Conservation (phyloP, 192 early-diverging fungal genomes). For the Backusella tarrabulga region DNA sequence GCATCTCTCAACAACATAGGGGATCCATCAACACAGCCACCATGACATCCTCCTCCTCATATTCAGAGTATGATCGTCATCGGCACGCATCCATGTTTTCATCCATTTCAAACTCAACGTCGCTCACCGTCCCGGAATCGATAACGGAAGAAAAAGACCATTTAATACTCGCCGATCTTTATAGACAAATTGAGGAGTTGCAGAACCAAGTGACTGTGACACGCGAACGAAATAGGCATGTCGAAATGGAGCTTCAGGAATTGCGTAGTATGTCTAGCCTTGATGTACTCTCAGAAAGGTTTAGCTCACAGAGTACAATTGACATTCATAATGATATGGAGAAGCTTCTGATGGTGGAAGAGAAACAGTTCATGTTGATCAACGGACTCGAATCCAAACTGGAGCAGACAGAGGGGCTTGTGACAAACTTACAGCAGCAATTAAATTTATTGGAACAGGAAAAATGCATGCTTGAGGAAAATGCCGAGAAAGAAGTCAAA, state of each 20-base stretch:
- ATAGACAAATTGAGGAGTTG: conserved; percentile 29
- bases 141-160: conserved; percentile 9
- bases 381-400: neutral
- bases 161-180: conserved; percentile 6
- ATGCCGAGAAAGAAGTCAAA: neutral
- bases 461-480: neutral
- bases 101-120: neutral
- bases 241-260: conserved; percentile 10
- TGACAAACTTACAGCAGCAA: neutral
- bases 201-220: conserved; percentile 25
- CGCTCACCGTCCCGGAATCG: neutral
- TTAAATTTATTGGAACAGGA: neutral
- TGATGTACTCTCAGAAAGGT: neutral
- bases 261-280: neutral
- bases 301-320: neutral
- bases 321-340: neutral
- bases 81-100: conserved; percentile 7
- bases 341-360: neutral
- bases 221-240: conserved; percentile 20
- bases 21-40: neutral
- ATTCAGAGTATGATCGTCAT: neutral
- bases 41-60: neutral
- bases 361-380: conserved; percentile 3
- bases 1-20: neutral
- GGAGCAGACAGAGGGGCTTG: neutral